Conservation (phyloP, 2,329 filamentous ascomycete species). For the Xylaria sp. region DNA sequence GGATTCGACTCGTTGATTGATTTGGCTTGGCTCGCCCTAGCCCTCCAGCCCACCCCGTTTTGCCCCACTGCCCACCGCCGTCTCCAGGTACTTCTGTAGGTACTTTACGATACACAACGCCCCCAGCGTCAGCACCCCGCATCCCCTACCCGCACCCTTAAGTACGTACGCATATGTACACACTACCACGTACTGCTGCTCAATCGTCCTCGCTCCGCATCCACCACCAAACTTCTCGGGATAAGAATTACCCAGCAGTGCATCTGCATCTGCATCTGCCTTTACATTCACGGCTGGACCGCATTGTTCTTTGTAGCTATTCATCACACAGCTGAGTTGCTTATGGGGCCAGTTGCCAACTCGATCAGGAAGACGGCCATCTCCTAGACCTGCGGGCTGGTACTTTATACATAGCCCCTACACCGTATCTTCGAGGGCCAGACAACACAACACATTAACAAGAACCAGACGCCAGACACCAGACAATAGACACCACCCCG, state of each 20-base stretch:
- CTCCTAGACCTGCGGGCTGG: not conserved
- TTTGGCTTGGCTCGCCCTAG: slow-evolving; percentile 21
- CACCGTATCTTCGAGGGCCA: slow-evolving; percentile 26
- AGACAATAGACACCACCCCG: slow-evolving; percentile 8
- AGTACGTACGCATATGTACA: slow-evolving; percentile 11
- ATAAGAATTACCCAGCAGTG: slow-evolving; percentile 6
- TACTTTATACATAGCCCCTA: slow-evolving; percentile 9
- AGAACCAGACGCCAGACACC: too few species aligned
- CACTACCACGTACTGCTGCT: slow-evolving; percentile 28
- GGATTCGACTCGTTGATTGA: slow-evolving; percentile 24
- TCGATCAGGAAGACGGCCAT: not conserved
- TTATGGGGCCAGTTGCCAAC: slow-evolving; percentile 8
- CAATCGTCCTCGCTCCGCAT: slow-evolving; percentile 6
- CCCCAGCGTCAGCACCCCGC: not conserved
- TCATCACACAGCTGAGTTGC: not conserved
- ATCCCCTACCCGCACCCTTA: slow-evolving; percentile 18
- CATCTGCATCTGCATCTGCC: slow-evolving; percentile 13
- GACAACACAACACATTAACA: not conserved
- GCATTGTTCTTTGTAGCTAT: not conserved
- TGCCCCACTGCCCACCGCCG: too few species aligned
- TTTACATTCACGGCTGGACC: slow-evolving; percentile 7
- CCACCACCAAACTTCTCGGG: slow-evolving; percentile 7
- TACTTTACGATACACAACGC: not conserved
- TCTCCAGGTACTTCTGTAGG: not conserved
- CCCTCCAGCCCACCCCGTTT: slow-evolving; percentile 7